A percentile compares a stretch with the other conserved stretches of the same genome.
Evolutionary conservation across 2,329 filamentous ascomycete genomes (phyloP).

Genomic region (Colletotrichum godetiae): DNA sequence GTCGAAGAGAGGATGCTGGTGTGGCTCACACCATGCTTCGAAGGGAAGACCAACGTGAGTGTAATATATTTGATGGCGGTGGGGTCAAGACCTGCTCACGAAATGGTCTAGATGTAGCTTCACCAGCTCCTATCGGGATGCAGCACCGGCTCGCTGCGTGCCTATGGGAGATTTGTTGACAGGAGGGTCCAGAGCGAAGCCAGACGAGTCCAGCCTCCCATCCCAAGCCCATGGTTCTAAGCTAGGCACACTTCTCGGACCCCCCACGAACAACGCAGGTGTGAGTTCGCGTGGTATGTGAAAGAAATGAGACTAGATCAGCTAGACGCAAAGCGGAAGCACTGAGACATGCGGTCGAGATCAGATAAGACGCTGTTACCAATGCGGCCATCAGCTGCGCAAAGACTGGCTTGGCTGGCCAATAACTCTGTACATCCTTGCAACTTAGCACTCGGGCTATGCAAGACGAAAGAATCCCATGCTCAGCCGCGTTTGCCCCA

Average conservation of each 20-base stretch:
- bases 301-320: conserved; percentile 7
- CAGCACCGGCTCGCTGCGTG: not conserved
- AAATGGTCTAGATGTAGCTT: not conserved
- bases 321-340: conserved; percentile 2
- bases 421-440: not conserved
- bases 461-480: not conserved
- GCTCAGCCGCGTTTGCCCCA: not conserved
- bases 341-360: not conserved
- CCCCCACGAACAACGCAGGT: not conserved
- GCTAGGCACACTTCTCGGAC: not conserved
- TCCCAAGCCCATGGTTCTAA: not conserved
- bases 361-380: not conserved
- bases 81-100: not conserved
- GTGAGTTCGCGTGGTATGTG: not conserved
- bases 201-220: not conserved
- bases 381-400: not conserved
- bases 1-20: not conserved
- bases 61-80: not conserved
- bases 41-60: not conserved
- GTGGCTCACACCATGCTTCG: not conserved
- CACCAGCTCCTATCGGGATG: no score
- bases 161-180: not conserved
- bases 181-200: not conserved
- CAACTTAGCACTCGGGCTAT: not conserved
- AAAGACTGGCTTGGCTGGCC: not conserved